Evolutionary conservation across 345 rosid genomes (phyloP), one percentile per base, ranked within the genome.

Genomic region (Citrus australasica): DNA sequence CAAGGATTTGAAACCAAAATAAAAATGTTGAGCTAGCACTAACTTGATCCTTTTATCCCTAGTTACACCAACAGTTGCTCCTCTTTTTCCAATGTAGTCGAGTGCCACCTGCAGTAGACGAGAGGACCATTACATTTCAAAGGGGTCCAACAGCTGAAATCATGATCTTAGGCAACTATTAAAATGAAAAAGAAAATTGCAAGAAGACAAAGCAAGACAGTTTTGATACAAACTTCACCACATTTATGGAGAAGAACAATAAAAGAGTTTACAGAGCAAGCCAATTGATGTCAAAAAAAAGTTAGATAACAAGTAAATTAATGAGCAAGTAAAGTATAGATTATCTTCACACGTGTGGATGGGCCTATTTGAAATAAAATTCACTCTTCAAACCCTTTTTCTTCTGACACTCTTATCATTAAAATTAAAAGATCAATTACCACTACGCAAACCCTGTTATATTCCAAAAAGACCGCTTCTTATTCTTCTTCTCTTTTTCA

Each of bases 11-110:
- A 79, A 70, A 69, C 76, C 65, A 46, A 82, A 76, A 33, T 8
- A 70, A 82, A 77, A 76, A 59, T 76, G 80, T 77, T 73, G 80
- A 67, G 37, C 73, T 1, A 71, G n/a, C 61, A 80, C 93, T 82
- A 90, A 96, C 99, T 92, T 96, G 62, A 96, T 96, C 83, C 99
- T 92, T 84, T 92, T 94, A 71, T 96, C 98, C 82, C 83, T 93
- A 65, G 99, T 91, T 71, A 92, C 97, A 85, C 99, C 99, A 83
- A 91, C 94, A 74, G 98, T 92, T 60, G 97, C 92, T 80, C 99
- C 99, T 88, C 99, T 89, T 86, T 92, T 96, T 30, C 99, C 99
- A 65, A 96, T 96, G 77, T 94, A 96, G 67, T 96, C 99, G 17
- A 96, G 92, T 8, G 99, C 99, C 82, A 96, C 99, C 99, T 96